phyloP scores from a whole-genome alignment of 164 flowering plant species.

The Berberis vulgaris region DNA sequence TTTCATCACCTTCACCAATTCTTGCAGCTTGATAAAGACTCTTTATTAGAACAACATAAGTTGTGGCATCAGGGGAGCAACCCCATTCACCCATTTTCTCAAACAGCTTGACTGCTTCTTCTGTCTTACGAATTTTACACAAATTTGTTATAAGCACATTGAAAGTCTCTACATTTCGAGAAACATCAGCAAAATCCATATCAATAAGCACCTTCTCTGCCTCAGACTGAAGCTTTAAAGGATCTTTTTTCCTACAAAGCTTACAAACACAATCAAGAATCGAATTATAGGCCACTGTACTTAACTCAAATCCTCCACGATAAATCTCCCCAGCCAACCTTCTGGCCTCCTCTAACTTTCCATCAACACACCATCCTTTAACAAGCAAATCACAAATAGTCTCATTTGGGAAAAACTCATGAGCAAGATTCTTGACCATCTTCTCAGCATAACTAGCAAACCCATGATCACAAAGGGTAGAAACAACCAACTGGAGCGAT shows the following conservation, averaged over 20 bases:
- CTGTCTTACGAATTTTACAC: slow-evolving; percentile 74
- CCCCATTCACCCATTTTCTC: slow-evolving; percentile 89
- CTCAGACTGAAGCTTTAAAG: slow-evolving; percentile 54
- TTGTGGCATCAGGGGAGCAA: slow-evolving; percentile 57
- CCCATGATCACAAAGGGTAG: slow-evolving; percentile 59
- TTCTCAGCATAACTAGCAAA: slow-evolving; percentile 73
- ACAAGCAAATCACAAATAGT: slow-evolving; percentile 60
- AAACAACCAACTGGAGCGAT: slow-evolving; percentile 44
- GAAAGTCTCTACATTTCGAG: slow-evolving; percentile 77
- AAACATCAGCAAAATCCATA: slow-evolving; percentile 82
- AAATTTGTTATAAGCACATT: slow-evolving; percentile 66
- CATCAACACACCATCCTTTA: slow-evolving; percentile 87
- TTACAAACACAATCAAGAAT: slow-evolving; percentile 85
- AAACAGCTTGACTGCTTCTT: slow-evolving; percentile 66
- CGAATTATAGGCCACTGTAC: slow-evolving; percentile 58
- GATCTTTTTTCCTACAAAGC: slow-evolving; percentile 79
- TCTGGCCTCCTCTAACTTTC: slow-evolving; percentile 74
- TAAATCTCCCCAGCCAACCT: slow-evolving; percentile 76
- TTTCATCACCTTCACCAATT: slow-evolving; percentile 87
- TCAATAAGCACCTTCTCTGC: slow-evolving; percentile 61
- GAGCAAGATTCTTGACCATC: slow-evolving; percentile 66
- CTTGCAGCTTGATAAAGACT: slow-evolving; percentile 98
- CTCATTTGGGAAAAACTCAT: slow-evolving; percentile 80
- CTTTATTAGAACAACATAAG: slow-evolving; percentile 47
- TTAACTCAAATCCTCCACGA: slow-evolving; percentile 85